Base-by-base conservation (phyloP, 2,329 filamentous ascomycete genomes). In the Macroventuria anomochaeta region DNA sequence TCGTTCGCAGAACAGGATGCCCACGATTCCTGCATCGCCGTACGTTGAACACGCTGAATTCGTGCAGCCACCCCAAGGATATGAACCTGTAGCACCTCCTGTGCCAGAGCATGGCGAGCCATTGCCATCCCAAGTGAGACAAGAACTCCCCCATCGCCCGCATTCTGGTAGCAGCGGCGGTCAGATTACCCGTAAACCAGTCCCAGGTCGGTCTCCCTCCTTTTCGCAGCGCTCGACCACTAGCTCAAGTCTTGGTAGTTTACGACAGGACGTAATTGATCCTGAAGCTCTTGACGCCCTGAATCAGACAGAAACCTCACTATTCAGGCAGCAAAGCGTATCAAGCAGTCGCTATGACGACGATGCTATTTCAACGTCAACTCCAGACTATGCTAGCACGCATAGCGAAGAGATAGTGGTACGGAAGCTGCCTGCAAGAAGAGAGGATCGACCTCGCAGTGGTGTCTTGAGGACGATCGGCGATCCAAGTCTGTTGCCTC, bases 381-480 rank as follows among this genome's bases (percentile, higher is more conserved):
- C 88, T 21, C 89, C 90, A 0, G 89, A 93, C 70, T 93, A 93
- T 75, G 88, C 89, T 6, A 95, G 89, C 73, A 88, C 86, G 18
- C 74, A 52, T 37, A 69, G 77, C 58, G 38, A 72, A 39, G 70
- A 75, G 43, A 40, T 61, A 5, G 46, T 53, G 10, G 63, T 63
- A 23, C 78, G 77, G 39, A 80, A 80, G 33, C 44, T 72, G 21
- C 69, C 66, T 17, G 57, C 49, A 75, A 79, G 59, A 73, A 80
- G 86, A 87, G 59, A 85, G 81, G 87, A 91, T 51, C 84, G 83
- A 53, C 89, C 89, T 13, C 84, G 93, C 58, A 88, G 89, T 59
- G 93, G 93, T 41, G 86, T 93, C 6, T 79, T 93, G 70, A 92
- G 88, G 70, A 91, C 89, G 1, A 87, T 93, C 10, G 92, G 91